Evolutionary conservation across 495 filamentous ascomycete genomes (phyloP).

Genomic region (Neurospora sp.): DNA sequence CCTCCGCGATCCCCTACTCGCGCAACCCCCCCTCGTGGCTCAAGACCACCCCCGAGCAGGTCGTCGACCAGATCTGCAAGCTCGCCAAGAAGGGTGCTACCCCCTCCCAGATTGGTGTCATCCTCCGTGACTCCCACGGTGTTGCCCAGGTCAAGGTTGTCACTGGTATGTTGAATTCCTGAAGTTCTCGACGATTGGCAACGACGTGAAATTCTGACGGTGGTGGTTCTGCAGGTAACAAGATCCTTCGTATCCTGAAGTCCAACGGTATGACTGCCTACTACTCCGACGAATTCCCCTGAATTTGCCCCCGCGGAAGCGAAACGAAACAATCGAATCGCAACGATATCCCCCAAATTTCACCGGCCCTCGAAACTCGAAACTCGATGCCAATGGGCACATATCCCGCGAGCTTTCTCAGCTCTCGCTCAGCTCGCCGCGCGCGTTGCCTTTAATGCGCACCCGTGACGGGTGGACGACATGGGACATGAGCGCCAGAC

Average conservation of each 20-base stretch:
- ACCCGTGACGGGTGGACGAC: neutral
- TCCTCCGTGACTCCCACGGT: constrained; percentile 94
- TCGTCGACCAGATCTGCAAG: constrained; percentile 98
- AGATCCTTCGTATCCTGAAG: constrained; percentile 98
- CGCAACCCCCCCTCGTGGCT: constrained; percentile 85
- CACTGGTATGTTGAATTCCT: constrained; percentile 57
- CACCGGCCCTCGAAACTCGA: neutral
- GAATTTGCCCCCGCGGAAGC: constrained; percentile 2
- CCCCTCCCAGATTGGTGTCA: constrained; percentile 96
- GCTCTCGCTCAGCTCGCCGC: neutral
- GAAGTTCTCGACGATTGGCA: constrained; percentile 2
- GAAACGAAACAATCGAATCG: constrained; percentile 4
- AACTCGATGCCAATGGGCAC: neutral
- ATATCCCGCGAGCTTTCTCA: neutral
- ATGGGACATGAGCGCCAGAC: constrained; percentile 2
- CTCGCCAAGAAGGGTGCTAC: constrained; percentile 95
- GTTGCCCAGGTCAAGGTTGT: constrained; percentile 94
- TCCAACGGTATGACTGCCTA: constrained; percentile 38
- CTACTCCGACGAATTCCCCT: neutral
- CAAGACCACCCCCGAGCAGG: constrained; percentile 79
- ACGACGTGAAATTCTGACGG: constrained; percentile 10
- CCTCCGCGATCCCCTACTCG: constrained; percentile 92
- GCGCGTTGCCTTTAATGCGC: neutral
- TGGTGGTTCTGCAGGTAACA: constrained; percentile 61
- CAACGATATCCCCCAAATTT: neutral